phyloP scores from a whole-genome alignment of 2,329 filamentous ascomycete species.

The Penicillium freii region DNA sequence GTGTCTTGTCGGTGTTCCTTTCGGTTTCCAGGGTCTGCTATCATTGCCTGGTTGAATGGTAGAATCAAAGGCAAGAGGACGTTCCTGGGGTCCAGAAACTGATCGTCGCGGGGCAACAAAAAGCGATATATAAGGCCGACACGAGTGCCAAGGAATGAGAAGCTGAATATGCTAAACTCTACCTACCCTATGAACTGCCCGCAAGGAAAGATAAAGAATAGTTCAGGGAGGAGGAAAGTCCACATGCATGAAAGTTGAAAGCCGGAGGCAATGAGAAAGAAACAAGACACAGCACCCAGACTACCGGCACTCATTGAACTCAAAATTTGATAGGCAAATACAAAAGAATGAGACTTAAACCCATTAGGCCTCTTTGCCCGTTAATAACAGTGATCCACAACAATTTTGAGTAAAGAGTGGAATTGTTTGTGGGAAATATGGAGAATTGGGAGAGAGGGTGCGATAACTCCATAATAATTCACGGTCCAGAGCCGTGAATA shows the following conservation, averaged over 20 bases:
- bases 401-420: neutral
- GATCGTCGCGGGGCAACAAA: neutral
- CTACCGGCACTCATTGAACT: slow-evolving; percentile 7
- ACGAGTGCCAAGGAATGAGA: neutral
- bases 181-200: neutral
- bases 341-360: neutral
- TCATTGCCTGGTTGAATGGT: neutral
- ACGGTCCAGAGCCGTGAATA: neutral
- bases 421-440: neutral
- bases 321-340: neutral
- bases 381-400: neutral
- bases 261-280: neutral
- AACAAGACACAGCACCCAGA: neutral
- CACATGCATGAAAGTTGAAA: neutral
- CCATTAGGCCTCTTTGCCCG: neutral
- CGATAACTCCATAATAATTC: neutral
- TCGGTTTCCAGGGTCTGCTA: neutral
- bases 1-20: too few relatives aligned
- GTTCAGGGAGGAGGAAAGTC: neutral
- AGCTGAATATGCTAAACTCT: neutral
- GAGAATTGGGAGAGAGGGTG: neutral
- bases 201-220: neutral
- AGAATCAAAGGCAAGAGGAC: neutral
- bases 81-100: neutral
- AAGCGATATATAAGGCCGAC: neutral